Percentiles rank a stretch among this genome's conserved stretches.
Evolutionary conservation across 176 grass and related monocot species (phyloP).

Genomic region (Puya raimondii): DNA sequence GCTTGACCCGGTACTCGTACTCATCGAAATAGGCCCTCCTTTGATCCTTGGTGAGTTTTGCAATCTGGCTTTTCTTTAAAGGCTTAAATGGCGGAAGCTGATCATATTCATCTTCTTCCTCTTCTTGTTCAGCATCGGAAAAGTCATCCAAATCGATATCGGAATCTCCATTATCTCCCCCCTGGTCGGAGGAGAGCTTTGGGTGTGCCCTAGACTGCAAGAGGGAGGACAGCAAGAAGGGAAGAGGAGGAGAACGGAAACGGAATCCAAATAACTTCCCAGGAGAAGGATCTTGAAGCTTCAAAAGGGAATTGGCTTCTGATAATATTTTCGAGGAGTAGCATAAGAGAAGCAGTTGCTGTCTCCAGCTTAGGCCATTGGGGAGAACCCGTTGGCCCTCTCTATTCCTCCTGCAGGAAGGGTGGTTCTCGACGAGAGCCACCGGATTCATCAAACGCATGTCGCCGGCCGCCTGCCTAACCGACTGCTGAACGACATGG

Average conservation of each 20-base stretch:
- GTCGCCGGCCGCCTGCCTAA: constrained; percentile 53
- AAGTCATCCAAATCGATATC: constrained; percentile 51
- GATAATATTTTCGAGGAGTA: constrained; percentile 67
- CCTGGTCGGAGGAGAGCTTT: constrained; percentile 31
- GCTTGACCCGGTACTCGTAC: constrained; percentile 69
- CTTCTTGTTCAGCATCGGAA: constrained; percentile 35
- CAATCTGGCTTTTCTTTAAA: constrained; percentile 76
- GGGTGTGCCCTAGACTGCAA: constrained; percentile 70
- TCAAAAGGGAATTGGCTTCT: constrained; percentile 58
- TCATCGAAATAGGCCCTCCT: constrained; percentile 72
- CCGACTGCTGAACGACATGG: constrained; percentile 55
- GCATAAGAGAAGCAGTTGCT: constrained; percentile 60
- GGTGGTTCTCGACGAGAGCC: constrained; percentile 86
- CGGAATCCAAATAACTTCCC: constrained; percentile 34
- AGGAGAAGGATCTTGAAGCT: constrained; percentile 25
- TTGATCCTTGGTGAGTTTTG: constrained; percentile 77
- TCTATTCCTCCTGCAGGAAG: constrained; percentile 52
- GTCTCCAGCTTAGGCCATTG: constrained; percentile 80
- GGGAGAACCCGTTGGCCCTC: constrained; percentile 73
- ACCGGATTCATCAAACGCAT: constrained; percentile 50
- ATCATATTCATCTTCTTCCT: constrained; percentile 61
- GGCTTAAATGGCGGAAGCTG: constrained; percentile 75
- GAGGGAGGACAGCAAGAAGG: constrained; percentile 69
- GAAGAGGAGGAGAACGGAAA: constrained; percentile 43
- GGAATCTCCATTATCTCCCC: constrained; percentile 27